These are phyloP conservation scores for Citropsis articulata DNA, from an alignment of 345 rosid genomes.

Conservation along the genomic window DNA sequence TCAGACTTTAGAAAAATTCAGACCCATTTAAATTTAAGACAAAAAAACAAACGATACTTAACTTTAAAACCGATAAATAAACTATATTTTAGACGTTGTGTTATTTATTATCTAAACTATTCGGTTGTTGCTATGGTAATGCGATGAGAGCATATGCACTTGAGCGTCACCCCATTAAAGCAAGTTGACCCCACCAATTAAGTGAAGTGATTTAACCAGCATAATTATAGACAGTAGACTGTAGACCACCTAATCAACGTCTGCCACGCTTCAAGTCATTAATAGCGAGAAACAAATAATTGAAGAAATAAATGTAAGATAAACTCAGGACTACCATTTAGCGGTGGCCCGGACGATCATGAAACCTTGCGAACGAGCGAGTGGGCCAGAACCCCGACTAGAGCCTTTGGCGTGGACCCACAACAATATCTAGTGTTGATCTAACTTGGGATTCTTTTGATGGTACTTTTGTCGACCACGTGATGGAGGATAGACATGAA, in stretches of 20 bases:
- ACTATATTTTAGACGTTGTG: no score
- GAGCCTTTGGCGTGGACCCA: neutral
- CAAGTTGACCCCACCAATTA: neutral
- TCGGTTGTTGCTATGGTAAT: neutral
- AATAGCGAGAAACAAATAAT: neutral
- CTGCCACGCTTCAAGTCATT: neutral
- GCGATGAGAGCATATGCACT: neutral
- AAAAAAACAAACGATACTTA: no score
- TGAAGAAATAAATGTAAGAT: no score
- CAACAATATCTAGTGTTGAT: neutral
- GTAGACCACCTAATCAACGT: neutral
- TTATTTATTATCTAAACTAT: neutral
- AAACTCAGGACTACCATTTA: neutral
- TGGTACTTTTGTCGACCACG: neutral
- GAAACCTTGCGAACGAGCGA: neutral
- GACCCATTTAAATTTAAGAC: no score
- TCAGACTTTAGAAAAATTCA: no score
- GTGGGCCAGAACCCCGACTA: no score
- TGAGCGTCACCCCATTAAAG: neutral
- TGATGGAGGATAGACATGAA: neutral
- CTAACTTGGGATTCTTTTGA: neutral
- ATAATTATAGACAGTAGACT: neutral
- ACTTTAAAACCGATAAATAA: no score
- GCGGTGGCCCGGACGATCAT: neutral
- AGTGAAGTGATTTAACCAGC: neutral